These are phyloP conservation scores for Chenopodium berlandieri DNA, from an alignment of 148 eudicot species.

Conservation along the genomic window DNA sequence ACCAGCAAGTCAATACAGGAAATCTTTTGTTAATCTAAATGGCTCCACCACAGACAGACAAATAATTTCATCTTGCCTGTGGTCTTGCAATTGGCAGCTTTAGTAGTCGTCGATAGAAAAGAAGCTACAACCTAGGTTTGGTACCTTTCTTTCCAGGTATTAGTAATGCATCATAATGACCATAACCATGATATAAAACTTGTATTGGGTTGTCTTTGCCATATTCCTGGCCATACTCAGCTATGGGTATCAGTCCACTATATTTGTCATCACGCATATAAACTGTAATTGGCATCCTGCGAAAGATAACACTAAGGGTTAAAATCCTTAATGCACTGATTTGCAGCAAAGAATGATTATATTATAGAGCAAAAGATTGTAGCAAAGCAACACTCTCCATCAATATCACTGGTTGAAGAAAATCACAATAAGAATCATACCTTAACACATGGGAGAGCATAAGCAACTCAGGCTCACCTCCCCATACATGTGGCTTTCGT, in stretches of 20 bases:
- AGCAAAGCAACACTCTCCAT: not conserved
- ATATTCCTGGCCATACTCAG: conserved; percentile 95
- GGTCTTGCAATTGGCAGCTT: not conserved
- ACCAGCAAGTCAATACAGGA: not conserved
- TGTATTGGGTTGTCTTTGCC: conserved; percentile 79
- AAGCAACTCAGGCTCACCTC: conserved; percentile 94
- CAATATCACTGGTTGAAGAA: not conserved
- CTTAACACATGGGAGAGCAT: conserved; percentile 96
- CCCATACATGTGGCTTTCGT: conserved; percentile 94
- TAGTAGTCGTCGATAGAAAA: not conserved
- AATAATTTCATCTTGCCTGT: not conserved
- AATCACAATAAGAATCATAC: conserved; percentile 36
- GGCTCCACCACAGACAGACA: conserved; percentile 1
- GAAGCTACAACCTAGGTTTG: conserved; percentile 51
- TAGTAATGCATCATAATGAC: conserved; percentile 89
- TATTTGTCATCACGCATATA: conserved; percentile 71
- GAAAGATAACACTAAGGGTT: not conserved
- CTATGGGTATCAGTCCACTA: conserved; percentile 79
- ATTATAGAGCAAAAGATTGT: not conserved
- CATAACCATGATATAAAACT: conserved; percentile 85
- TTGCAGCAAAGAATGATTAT: not conserved
- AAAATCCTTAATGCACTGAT: not conserved
- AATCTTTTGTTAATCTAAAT: not conserved
- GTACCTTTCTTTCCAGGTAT: conserved; percentile 54
- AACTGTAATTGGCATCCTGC: conserved; percentile 96